These are phyloP conservation scores for Penicillium sp. DNA, from an alignment of 2,329 filamentous ascomycete genomes.

Conservation along the genomic window DNA sequence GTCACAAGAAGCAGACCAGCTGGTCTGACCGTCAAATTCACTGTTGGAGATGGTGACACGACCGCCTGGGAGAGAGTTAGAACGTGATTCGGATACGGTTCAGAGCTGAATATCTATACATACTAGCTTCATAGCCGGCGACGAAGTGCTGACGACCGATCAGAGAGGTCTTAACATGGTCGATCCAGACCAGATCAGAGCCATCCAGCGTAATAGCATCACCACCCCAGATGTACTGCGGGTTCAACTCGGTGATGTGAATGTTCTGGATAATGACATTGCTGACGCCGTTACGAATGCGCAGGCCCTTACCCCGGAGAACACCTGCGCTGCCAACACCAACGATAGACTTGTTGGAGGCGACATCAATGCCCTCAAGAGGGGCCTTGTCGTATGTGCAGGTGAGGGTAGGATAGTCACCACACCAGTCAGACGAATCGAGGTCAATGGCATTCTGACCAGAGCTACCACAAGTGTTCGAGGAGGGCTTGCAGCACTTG, in stretches of 20 bases:
- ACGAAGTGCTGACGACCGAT: slow-evolving; percentile 39
- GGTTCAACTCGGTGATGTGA: slow-evolving; percentile 57
- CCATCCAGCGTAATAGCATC: slow-evolving; percentile 59
- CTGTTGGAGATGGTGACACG: slow-evolving; percentile 63
- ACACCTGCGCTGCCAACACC: slow-evolving; percentile 58
- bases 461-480: slow-evolving; percentile 35
- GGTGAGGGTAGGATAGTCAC: slow-evolving; percentile 55
- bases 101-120: slow-evolving; percentile 37
- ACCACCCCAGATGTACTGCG: slow-evolving; percentile 62
- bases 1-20: slow-evolving; percentile 61
- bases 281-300: slow-evolving; percentile 46
- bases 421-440: slow-evolving; percentile 61
- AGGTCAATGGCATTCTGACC: slow-evolving; percentile 60
- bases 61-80: slow-evolving; percentile 53
- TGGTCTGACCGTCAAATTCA: slow-evolving; percentile 60
- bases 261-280: slow-evolving; percentile 66
- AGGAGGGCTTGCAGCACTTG: slow-evolving; percentile 39
- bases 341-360: slow-evolving; percentile 61
- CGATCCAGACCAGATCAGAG: slow-evolving; percentile 50
- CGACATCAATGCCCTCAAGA: slow-evolving; percentile 54
- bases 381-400: slow-evolving; percentile 56
- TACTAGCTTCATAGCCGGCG: slow-evolving; percentile 28
- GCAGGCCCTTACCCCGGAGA: slow-evolving; percentile 61
- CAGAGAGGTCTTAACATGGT: slow-evolving; percentile 49
- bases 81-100: no score